Evolutionary conservation across 179 eudicot species (phyloP), one percentile per base, ranked within the genome.

Genomic region (Beta macrorhiza): DNA sequence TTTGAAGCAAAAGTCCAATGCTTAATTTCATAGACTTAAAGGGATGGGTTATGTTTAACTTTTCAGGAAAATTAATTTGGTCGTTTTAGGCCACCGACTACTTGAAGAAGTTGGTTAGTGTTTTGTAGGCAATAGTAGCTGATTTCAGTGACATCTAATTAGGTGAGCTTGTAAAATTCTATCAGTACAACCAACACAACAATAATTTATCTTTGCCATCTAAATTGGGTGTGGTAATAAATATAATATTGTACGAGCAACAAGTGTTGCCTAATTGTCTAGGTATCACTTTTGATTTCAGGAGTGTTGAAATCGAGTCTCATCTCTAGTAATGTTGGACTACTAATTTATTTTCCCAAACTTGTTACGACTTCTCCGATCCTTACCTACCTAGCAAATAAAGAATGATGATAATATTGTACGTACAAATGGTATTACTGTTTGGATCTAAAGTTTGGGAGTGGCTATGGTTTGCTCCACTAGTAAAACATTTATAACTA

Each of bases 11-110:
- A 25, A 74, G 77, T 74, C 77, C 77, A 74, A 55, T 1, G 52
- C 4, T 20, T 11, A 11, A 10, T 55, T 14, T 55, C 45, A 16
- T 74, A 25, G 63, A 74, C 77, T 29, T 37, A 2, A 15, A 14
- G 56, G 8, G 74, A 70, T 70, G 29, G 32, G 74, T 7, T 70
- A 20, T 74, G 42, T 22, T 51, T 49, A 49, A 49, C 11, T 6
- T 49, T 72, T 22, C 11, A 20, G 29, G 57, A 13, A 57, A 67
- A 29, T 78, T 32, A 78, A 19, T 67, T 78, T 25, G 0, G 81
- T 78, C 81, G 53, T 17, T 16, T 78, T 78, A 67, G 55, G 37
- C 74, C 81, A 78, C 81, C 81, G 81, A 78, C 75, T 78, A 29
- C 2, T 29, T 78, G 74, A 78, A 29, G 47, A 56, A 22, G 22